phyloP scores from a whole-genome alignment of 805 yeast genomes.

The Phaffomyces opuntiae region DNA sequence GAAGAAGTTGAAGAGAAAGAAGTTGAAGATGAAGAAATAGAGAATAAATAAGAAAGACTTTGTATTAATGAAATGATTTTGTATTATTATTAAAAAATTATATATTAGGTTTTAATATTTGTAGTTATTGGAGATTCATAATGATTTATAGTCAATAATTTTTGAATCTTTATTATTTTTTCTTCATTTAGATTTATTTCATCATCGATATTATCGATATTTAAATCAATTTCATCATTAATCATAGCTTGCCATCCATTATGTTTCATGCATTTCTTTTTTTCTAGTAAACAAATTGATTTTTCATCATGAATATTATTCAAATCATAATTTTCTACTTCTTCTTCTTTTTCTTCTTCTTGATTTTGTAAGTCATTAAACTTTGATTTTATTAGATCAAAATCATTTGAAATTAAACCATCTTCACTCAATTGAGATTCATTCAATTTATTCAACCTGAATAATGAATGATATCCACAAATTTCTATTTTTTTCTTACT shows the following conservation, averaged over 20 bases:
- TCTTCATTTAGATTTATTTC: conserved; percentile 17
- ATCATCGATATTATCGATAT: conserved; percentile 23
- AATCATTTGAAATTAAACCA: conserved; percentile 15
- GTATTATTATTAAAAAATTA: not conserved
- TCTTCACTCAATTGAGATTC: conserved; percentile 15
- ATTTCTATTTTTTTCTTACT: conserved; percentile 35
- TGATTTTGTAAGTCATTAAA: conserved; percentile 2
- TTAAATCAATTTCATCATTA: conserved; percentile 29
- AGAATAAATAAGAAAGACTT: not conserved
- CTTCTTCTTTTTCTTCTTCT: not conserved
- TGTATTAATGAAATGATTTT: not conserved
- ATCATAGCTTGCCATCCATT: conserved; percentile 38
- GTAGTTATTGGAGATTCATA: conserved; percentile 21
- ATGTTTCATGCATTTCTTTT: conserved; percentile 50
- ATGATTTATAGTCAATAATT: conserved; percentile 31
- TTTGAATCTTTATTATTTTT: conserved; percentile 26
- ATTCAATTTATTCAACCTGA: conserved; percentile 9
- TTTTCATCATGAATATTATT: not conserved
- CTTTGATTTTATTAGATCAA: not conserved
- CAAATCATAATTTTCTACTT: not conserved
- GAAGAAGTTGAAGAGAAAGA: conserved; percentile 2
- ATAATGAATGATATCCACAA: conserved; percentile 42
- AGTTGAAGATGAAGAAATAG: not conserved
- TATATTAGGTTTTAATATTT: too few species aligned
- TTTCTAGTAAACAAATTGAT: conserved; percentile 42